Evolutionary conservation across 2,329 filamentous ascomycete species (phyloP).

Genomic region (Atkinsonella hypoxylon): DNA sequence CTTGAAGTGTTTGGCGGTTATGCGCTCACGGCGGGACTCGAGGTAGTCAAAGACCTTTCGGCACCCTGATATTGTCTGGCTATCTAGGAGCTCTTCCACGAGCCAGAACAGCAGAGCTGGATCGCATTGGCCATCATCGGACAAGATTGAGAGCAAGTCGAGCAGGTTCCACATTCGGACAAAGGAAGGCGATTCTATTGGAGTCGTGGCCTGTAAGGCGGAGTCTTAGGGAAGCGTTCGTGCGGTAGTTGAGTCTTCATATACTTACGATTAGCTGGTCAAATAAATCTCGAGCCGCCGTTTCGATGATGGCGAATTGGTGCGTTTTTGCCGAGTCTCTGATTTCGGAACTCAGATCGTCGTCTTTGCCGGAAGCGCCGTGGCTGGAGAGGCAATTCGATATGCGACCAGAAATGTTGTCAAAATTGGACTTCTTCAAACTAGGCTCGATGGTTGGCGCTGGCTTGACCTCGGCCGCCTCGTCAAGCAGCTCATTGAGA

Average conservation of each 20-base stretch:
- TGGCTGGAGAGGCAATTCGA: conserved; percentile 20
- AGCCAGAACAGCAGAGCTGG: conserved; percentile 78
- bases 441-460: conserved; percentile 57
- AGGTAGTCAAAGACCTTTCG: conserved; percentile 88
- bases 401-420: conserved; percentile 34
- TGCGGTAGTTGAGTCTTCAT: background rate
- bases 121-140: conserved; percentile 68
- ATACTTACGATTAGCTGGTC: conserved; percentile 60
- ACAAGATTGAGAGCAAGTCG: conserved; percentile 80
- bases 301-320: conserved; percentile 66
- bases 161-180: conserved; percentile 85
- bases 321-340: conserved; percentile 30
- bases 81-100: conserved; percentile 89
- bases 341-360: conserved; percentile 18
- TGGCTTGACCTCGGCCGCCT: conserved; percentile 47
- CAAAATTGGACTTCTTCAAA: conserved; percentile 57
- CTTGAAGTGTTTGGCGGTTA: conserved; percentile 69
- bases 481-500: conserved; percentile 44
- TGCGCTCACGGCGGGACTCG: conserved; percentile 80
- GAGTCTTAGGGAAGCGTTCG: background rate
- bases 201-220: conserved; percentile 50
- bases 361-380: conserved; percentile 13
- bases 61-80: conserved; percentile 87
- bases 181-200: conserved; percentile 68
- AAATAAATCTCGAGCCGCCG: conserved; percentile 70